Conservation (phyloP, 2,329 filamentous ascomycete species). For the Verruconis gallopava region DNA sequence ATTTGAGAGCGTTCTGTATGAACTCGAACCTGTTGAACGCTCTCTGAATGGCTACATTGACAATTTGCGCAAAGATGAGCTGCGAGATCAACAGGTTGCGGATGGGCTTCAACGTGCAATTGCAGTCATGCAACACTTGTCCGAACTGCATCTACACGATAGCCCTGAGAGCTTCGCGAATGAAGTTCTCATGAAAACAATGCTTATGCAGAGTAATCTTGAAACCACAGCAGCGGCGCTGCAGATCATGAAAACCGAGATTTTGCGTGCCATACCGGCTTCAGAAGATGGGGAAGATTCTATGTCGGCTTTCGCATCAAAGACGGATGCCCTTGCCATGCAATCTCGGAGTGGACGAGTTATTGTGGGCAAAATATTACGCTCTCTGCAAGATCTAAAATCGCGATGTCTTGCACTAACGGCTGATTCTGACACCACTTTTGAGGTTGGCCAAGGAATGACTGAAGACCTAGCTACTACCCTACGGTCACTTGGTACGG, state of each 20-base stretch:
- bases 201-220: slow-evolving; percentile 67
- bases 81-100: slow-evolving; percentile 73
- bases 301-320: slow-evolving; percentile 50
- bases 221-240: slow-evolving; percentile 64
- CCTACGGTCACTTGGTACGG: slow-evolving; percentile 52
- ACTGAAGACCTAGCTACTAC: slow-evolving; percentile 54
- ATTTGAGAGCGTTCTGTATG: slow-evolving; percentile 69
- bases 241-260: slow-evolving; percentile 48
- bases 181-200: slow-evolving; percentile 62
- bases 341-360: slow-evolving; percentile 77
- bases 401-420: slow-evolving; percentile 60
- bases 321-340: slow-evolving; percentile 57
- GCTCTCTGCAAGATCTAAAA: slow-evolving; percentile 65
- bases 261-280: slow-evolving; percentile 50
- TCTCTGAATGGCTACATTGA: slow-evolving; percentile 84
- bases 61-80: slow-evolving; percentile 64
- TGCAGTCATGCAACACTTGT: slow-evolving; percentile 74
- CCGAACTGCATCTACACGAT: slow-evolving; percentile 61
- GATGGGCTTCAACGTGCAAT: slow-evolving; percentile 70
- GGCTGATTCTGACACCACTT: slow-evolving; percentile 52
- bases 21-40: slow-evolving; percentile 83
- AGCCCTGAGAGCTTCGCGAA: slow-evolving; percentile 63
- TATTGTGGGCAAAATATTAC: slow-evolving; percentile 62
- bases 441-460: slow-evolving; percentile 55
- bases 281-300: slow-evolving; percentile 50